These are phyloP conservation scores for Syzygium syzygioides DNA, from an alignment of 441 rosid species.

Conservation along the genomic window DNA sequence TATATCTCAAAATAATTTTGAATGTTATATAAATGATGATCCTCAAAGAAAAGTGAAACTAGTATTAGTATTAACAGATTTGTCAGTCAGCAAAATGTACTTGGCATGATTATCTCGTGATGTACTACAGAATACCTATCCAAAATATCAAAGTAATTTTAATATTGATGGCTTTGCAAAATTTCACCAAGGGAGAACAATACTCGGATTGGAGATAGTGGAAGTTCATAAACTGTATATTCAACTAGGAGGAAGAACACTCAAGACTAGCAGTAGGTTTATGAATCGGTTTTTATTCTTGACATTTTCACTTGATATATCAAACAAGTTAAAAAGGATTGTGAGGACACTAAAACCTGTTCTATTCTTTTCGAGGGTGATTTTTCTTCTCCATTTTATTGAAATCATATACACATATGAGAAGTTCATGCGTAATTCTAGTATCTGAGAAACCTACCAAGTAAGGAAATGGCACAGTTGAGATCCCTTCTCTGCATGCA, in stretches of 20 bases:
- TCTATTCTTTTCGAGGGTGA: not conserved
- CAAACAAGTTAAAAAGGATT: not conserved
- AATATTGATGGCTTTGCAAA: not conserved
- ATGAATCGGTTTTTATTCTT: not conserved
- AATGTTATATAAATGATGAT: not conserved
- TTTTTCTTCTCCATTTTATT: not conserved
- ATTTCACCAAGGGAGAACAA: not conserved
- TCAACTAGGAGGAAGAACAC: not conserved
- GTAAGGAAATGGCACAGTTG: conserved; percentile 64
- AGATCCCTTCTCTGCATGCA: conserved; percentile 41
- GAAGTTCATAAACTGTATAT: not conserved
- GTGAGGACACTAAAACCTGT: not conserved
- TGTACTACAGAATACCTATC: not conserved
- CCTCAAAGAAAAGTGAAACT: not conserved
- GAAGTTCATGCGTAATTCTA: not conserved
- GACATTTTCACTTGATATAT: not conserved
- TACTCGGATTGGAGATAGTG: not conserved
- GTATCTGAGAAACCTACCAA: conserved; percentile 36
- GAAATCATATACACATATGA: not conserved
- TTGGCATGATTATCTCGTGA: not conserved
- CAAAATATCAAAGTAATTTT: not conserved
- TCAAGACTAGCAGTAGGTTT: not conserved
- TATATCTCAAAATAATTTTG: too few species aligned
- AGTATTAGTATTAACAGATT: not conserved
- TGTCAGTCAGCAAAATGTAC: not conserved